Base-by-base conservation (phyloP, 2,329 filamentous ascomycete species). In the Colletotrichum kahawae region DNA sequence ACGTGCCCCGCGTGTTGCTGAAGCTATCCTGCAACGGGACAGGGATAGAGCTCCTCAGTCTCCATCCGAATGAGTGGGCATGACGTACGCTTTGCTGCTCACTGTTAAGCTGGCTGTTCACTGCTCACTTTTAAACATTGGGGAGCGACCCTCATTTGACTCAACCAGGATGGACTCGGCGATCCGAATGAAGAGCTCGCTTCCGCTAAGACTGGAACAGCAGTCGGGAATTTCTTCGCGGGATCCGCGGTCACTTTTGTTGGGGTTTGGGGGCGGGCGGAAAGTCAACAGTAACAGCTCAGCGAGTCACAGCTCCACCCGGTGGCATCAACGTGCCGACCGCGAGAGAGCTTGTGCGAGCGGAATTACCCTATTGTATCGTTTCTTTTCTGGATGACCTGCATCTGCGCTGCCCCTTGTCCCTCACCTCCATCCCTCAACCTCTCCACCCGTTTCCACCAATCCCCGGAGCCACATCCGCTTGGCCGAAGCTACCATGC, bases 301-400 rank as follows among this genome's bases (percentile, higher is more conserved):
- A 31, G 51, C 43, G 48, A 67, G 43, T 67, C n/a, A 36, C 51
- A 36, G 66, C 54, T 48, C 66, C 66, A 68, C 66, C 51, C 66
- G 51, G 43, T 29, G 18, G 54, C 36, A 68, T 60, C 66, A 43
- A 60, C 34, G 29, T 33, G 51, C 66, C 66, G 66, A 68, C 14
- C n/a, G 31, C n/a, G 33, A 43, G 13, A 38, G 33, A 63, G 60
- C 66, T 60, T 59, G 24, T 43, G 34, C 27, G 54, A 29, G 54
- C 48, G 66, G 64, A 67, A 34, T 68, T 59, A 48, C 24, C 72
- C 63, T 75, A 72, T 75, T 27, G 69, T 33, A n/a, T 57, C 56
- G 56, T 73, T 75, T 63, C 73, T 68, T 72, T 72, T 72, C 62
- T 10, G 18, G 73, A 72, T 75, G 69, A 75, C 73, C 69, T 67